Evolutionary conservation across 2,329 filamentous ascomycete genomes (phyloP).

Genomic region (Microdochium nivale): DNA sequence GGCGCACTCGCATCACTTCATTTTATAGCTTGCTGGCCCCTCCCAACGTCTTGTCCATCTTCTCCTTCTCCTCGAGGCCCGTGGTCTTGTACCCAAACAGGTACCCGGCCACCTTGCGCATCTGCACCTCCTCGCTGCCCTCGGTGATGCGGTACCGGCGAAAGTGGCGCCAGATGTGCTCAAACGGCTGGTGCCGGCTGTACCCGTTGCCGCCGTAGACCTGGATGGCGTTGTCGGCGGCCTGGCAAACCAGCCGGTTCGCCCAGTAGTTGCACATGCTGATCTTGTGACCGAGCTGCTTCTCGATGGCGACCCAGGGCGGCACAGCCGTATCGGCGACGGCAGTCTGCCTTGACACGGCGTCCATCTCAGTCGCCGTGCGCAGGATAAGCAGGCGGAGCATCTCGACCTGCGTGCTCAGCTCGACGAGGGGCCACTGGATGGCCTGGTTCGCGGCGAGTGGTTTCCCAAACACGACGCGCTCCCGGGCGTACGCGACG

Average conservation of each 20-base stretch:
- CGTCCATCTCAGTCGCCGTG: constrained; percentile 54
- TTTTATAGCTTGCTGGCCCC: no score
- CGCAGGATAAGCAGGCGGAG: constrained; percentile 50
- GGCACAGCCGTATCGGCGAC: constrained; percentile 19
- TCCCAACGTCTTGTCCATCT: background rate
- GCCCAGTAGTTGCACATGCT: constrained; percentile 61
- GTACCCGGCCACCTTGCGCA: constrained; percentile 54
- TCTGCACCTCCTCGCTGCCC: constrained; percentile 57
- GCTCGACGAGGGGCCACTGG: constrained; percentile 55
- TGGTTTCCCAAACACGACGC: constrained; percentile 46
- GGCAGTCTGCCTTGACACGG: constrained; percentile 25
- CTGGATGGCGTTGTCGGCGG: constrained; percentile 55
- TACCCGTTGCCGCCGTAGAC: constrained; percentile 53
- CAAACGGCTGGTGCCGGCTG: constrained; percentile 49
- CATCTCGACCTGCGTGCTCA: constrained; percentile 55
- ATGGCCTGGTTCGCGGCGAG: constrained; percentile 53
- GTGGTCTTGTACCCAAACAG: constrained; percentile 21
- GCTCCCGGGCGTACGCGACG: constrained; percentile 44
- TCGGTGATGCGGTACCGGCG: constrained; percentile 55
- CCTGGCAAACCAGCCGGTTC: constrained; percentile 50
- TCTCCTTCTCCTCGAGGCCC: constrained; percentile 2
- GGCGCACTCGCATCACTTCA: no score
- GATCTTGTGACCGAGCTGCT: constrained; percentile 50
- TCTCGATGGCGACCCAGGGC: constrained; percentile 45
- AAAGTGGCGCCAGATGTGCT: constrained; percentile 59